Evolutionary conservation across 371 early-diverging fungal species (phyloP).

Genomic region (Rhizopus microsporus): DNA sequence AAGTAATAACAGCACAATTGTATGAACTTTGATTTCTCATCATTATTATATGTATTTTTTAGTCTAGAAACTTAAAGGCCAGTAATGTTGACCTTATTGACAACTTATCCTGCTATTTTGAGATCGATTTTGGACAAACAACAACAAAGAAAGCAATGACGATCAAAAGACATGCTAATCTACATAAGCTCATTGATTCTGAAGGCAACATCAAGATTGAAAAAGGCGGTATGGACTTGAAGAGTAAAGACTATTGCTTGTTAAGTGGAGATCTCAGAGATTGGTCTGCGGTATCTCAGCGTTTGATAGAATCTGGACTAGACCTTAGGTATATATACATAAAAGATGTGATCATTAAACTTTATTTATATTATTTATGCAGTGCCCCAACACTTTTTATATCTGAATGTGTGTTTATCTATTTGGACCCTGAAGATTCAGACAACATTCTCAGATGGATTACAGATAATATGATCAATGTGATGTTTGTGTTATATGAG

Average conservation of each 20-base stretch:
- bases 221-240: constrained; percentile 74
- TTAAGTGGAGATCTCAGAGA: constrained; percentile 82
- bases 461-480: constrained; percentile 44
- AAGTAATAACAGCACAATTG: constrained; percentile 36
- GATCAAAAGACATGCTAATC: constrained; percentile 59
- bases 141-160: constrained; percentile 75
- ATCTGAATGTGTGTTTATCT: constrained; percentile 93
- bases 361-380: neutral
- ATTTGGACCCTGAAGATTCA: constrained; percentile 69
- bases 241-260: constrained; percentile 66
- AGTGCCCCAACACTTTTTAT: constrained; percentile 85
- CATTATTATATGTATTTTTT: neutral
- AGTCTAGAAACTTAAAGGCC: constrained; percentile 19
- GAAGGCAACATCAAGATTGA: constrained; percentile 49
- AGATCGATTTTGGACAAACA: constrained; percentile 91
- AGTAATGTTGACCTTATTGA: constrained; percentile 1
- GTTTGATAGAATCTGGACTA: constrained; percentile 67
- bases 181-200: constrained; percentile 53
- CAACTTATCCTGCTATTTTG: constrained; percentile 62
- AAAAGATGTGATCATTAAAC: neutral
- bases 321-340: constrained; percentile 50
- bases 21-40: neutral
- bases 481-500: constrained; percentile 82
- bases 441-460: constrained; percentile 74
- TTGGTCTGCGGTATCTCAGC: constrained; percentile 58